Percentiles rank a stretch among this genome's conserved stretches.
Conservation (phyloP, 768 basidiomycete species). For the Gyrodon lividus region DNA sequence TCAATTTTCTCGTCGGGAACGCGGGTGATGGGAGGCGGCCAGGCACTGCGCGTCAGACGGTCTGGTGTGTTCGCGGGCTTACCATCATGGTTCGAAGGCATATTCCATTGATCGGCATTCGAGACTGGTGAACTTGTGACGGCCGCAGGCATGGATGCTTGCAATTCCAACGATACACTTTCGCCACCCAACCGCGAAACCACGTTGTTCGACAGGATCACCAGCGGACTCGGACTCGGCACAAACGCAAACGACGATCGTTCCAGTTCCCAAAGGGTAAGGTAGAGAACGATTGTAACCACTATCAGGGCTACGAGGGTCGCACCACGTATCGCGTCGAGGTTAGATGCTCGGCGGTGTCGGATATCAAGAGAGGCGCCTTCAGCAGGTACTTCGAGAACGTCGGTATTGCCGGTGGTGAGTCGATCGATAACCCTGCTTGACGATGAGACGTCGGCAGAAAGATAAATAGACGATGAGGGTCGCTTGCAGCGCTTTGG, state of each 20-base stretch:
- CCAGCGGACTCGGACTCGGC: not conserved
- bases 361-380: not conserved
- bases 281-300: constrained; percentile 24
- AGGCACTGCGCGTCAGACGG: constrained; percentile 4
- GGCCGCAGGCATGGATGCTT: not conserved
- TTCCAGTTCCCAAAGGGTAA: constrained; percentile 18
- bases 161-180: not conserved
- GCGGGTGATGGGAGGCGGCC: constrained; percentile 37
- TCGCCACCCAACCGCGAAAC: not conserved
- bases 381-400: not conserved
- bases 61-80: not conserved
- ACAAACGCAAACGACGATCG: constrained; percentile 6
- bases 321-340: constrained; percentile 10
- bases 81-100: not conserved
- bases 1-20: constrained; percentile 28
- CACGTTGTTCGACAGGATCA: not conserved
- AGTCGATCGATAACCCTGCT: not conserved
- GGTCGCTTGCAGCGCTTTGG: constrained; percentile 13
- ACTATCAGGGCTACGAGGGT: constrained; percentile 18
- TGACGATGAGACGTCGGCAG: not conserved
- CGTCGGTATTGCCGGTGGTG: not conserved
- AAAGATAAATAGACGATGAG: not conserved
- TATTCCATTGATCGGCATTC: not conserved
- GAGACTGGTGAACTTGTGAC: not conserved
- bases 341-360: not conserved